Evolutionary conservation across 306 rosid species (phyloP).

Genomic region (Trichosanthes cucumerina): DNA sequence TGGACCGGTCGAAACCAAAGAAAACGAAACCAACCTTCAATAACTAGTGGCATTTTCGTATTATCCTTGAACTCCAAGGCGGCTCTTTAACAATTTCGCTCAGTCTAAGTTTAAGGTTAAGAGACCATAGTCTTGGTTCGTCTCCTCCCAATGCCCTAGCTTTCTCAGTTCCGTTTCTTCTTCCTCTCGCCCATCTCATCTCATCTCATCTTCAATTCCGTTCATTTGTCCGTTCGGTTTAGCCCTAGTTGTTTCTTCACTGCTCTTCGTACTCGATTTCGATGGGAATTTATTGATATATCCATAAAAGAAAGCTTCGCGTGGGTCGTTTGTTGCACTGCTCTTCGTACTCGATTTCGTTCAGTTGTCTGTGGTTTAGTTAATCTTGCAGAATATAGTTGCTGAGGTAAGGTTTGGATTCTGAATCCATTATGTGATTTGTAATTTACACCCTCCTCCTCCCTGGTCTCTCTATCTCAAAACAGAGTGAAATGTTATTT

Average conservation of each 20-base stretch:
- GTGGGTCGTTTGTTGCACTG: too few species aligned
- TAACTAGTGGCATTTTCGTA: not conserved
- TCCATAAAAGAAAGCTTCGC: not conserved
- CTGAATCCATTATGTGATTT: not conserved
- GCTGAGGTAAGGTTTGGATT: not conserved
- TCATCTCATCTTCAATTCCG: too few species aligned
- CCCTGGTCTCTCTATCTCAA: too few species aligned
- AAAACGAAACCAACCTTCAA: not conserved
- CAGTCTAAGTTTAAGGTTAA: not conserved
- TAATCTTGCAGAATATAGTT: not conserved
- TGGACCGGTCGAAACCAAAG: not conserved
- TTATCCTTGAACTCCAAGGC: not conserved
- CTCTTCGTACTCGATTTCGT: too few species aligned
- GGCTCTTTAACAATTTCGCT: not conserved
- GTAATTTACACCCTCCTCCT: not conserved
- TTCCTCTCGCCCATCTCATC: too few species aligned
- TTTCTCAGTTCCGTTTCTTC: too few species aligned
- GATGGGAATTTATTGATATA: not conserved
- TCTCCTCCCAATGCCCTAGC: not conserved
- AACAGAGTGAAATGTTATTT: not conserved
- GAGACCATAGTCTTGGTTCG: not conserved
- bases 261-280: not conserved
- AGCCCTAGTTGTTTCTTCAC: not conserved
- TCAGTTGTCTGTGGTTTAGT: too few species aligned
- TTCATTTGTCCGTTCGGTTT: too few species aligned